Conservation (phyloP, 1,284 basidiomycete genomes). For the Pseudozyma thailandica region DNA sequence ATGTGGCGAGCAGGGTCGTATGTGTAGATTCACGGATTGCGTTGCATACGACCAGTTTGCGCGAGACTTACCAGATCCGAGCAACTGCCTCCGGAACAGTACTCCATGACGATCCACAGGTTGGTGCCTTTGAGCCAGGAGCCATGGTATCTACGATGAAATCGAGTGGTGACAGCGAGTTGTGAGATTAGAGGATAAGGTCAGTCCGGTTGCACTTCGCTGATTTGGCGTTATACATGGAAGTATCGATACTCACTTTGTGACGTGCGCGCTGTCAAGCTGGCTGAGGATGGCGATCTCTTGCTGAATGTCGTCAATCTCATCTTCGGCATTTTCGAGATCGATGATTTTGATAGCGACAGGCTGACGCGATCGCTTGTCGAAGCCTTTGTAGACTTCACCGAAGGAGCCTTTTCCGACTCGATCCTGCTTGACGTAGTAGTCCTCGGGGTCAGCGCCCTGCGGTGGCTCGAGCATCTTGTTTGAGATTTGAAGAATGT, state of each 20-base stretch:
- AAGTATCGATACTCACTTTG: constrained; percentile 76
- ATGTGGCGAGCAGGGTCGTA: not conserved
- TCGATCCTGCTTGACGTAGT: constrained; percentile 92
- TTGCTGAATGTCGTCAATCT: constrained; percentile 99
- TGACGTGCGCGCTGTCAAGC: constrained; percentile 92
- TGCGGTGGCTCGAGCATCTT: constrained; percentile 51
- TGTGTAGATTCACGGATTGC: constrained; percentile 1
- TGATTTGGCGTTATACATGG: no score
- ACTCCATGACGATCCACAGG: constrained; percentile 99
- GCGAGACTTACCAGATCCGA: constrained; percentile 70
- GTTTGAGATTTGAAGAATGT: not conserved
- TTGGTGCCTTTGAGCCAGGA: constrained; percentile 91
- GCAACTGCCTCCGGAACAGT: constrained; percentile 73
- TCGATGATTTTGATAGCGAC: constrained; percentile 93
- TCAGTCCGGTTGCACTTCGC: no score
- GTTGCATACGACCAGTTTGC: not conserved
- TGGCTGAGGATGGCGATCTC: constrained; percentile 99
- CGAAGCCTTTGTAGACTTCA: constrained; percentile 65
- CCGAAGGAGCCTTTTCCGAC: constrained; percentile 73
- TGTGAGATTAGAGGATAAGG: no score
- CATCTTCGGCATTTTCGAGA: constrained; percentile 97
- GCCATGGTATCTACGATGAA: constrained; percentile 81
- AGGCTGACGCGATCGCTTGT: constrained; percentile 52
- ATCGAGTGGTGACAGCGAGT: not conserved
- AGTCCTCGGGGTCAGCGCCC: constrained; percentile 59